Evolutionary conservation across 345 rosid genomes (phyloP), one percentile per base, ranked within the genome.

Genomic region (Syzygium aromaticum): DNA sequence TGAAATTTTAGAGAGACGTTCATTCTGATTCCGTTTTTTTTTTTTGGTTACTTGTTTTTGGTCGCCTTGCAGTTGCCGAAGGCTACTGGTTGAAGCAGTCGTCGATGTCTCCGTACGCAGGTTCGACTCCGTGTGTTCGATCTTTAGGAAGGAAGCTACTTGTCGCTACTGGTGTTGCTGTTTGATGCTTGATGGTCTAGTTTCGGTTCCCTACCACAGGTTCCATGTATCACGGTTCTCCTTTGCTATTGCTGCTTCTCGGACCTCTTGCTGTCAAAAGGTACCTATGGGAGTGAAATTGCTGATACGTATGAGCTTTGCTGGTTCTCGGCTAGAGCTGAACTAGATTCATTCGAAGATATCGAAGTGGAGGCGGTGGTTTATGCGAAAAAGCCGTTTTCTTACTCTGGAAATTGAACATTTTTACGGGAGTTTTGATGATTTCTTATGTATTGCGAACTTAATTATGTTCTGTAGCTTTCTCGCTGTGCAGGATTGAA

Each of bases 161-260:
- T 51, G 56, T 85, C 22, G 86, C 54, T 49, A 84, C 40, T 84
- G 57, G 38, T 0, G 53, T 52, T 16, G 85, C 33, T n/a, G 11
- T 52, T 51, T 51, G 85, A 46, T 49, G 53, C 40, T 84, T 52
- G 82, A n/a, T 10, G 57, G 51, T 84, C 46, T 43, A 14, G 82
- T 33, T 33, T 30, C 46, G 82, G 46, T 77, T 38, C 43, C 23
- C 57, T 84, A n/a, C 57, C 28, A 23, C 89, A 98, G 99, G 99
- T 91, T 96, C 99, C 82, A 98, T 98, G 98, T 96, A 95, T 90
- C 99, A 96, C 86, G 99, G 97, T 88, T 96, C 99, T 15, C 98
- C 99, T 51, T 90, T 96, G 91, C 89, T 98, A 57, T 95, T 95
- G 89, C 93, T 95, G 3, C 64, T 96, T 87, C 92, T 98, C 16